Evolutionary conservation across 345 rosid genomes (phyloP), one percentile per base, ranked within the genome.

Genomic region (Camelina neglecta): DNA sequence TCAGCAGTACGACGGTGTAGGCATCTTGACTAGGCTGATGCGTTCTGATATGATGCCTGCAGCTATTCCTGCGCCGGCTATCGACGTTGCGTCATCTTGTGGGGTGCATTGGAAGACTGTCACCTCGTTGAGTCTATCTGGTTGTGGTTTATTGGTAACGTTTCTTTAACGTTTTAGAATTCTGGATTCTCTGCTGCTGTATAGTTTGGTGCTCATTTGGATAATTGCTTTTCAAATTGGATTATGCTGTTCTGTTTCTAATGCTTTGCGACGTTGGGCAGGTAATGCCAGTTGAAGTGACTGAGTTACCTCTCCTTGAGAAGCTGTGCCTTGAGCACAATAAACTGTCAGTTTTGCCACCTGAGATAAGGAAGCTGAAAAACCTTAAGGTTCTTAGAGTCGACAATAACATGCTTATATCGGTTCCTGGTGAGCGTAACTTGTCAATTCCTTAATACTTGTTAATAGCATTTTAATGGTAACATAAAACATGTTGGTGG

Each of bases 261-360:
- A 29, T 54, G 55, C 0, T 45, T 53, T 48, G 39, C 11, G 35
- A 48, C 48, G 9, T 33, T 79, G 79, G 60, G 64, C 80, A 95
- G 99, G 90, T 81, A 48, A 79, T 96, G 76, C 98, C 99, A 6
- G 87, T 91, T 79, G 98, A 89, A 64, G 67, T 93, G 64, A 83
- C 93, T 16, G 84, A 76, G 70, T 83, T 95, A 81, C 99, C 98
- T 4, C 81, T 81, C 65, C 94, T 95, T 61, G 96, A 88, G 87
- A 95, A 89, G 84, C 83, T 95, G 47, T 88, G 86, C 84, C 93
- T 95, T 75, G 96, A 93, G 79, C 83, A 89, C 74, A 95, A 95
- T 72, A 95, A 68, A 83, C 78, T 95, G 4, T 68, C 94, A 15
- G 79, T 84, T 74, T 83, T 96, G 82, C 99, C 99, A 74, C 90